Conservation (phyloP, 495 filamentous ascomycete species). For the Penicillium arizonense region DNA sequence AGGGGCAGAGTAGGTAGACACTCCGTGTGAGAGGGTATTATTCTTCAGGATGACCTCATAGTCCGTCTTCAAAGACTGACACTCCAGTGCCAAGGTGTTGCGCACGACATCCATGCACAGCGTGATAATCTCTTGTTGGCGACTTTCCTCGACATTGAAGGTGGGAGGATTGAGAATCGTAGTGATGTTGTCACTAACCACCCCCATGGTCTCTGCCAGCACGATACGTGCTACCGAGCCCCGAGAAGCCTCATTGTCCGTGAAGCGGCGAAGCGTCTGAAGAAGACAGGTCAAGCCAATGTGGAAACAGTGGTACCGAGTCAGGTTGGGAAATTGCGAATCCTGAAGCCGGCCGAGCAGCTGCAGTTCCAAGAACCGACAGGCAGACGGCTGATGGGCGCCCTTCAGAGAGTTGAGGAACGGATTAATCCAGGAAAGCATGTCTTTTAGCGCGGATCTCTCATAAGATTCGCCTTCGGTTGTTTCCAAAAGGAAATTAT, state of each 20-base stretch:
- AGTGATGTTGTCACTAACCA: slow-evolving; percentile 48
- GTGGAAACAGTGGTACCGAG: slow-evolving; percentile 50
- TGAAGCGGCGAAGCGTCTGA: slow-evolving; percentile 52
- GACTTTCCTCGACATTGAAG: slow-evolving; percentile 36
- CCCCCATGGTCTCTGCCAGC: slow-evolving; percentile 51
- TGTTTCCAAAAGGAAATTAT: slow-evolving; percentile 55
- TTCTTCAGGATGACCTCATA: slow-evolving; percentile 61
- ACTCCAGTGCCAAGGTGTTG: slow-evolving; percentile 71
- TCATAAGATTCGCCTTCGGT: slow-evolving; percentile 53
- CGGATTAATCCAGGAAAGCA: slow-evolving; percentile 69
- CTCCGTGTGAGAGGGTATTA: slow-evolving; percentile 62
- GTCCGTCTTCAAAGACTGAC: slow-evolving; percentile 68
- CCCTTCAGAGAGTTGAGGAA: slow-evolving; percentile 75
- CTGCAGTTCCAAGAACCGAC: slow-evolving; percentile 65
- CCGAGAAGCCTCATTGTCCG: slow-evolving; percentile 46
- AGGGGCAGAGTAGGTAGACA: slow-evolving; percentile 59
- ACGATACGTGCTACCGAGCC: slow-evolving; percentile 52
- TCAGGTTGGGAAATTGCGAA: slow-evolving; percentile 39
- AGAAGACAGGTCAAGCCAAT: slow-evolving; percentile 49
- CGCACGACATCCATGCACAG: slow-evolving; percentile 63
- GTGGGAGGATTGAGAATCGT: slow-evolving; percentile 42
- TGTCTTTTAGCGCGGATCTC: slow-evolving; percentile 54
- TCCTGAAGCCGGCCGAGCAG: slow-evolving; percentile 66
- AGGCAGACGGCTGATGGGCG: slow-evolving; percentile 67
- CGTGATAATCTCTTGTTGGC: slow-evolving; percentile 33